A percentile compares a stretch with the other conserved stretches of the same genome.
Evolutionary conservation across 2,329 filamentous ascomycete genomes (phyloP).

Genomic region (Teratosphaeria zuluensis): DNA sequence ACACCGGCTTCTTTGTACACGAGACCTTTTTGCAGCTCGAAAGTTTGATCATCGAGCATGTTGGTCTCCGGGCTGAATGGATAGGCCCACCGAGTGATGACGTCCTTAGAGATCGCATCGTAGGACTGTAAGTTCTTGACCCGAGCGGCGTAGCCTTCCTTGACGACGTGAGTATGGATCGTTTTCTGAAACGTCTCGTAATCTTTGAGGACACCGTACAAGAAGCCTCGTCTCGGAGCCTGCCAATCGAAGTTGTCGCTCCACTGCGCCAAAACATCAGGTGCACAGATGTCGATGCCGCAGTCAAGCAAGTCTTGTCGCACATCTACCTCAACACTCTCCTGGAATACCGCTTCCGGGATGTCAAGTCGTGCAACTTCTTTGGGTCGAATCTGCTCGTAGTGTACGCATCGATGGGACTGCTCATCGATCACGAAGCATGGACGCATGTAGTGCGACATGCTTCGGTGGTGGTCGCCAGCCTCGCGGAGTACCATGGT

Average conservation of each 20-base stretch:
- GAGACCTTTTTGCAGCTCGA: conserved; percentile 58
- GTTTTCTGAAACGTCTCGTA: conserved; percentile 95
- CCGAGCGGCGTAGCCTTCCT: conserved; percentile 74
- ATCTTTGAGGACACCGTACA: conserved; percentile 89
- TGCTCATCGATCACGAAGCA: conserved; percentile 78
- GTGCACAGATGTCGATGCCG: conserved; percentile 93
- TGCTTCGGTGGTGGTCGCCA: conserved; percentile 65
- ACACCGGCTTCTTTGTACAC: conserved; percentile 74
- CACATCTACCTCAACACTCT: conserved; percentile 67
- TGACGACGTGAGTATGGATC: conserved; percentile 82
- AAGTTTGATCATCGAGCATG: conserved; percentile 65
- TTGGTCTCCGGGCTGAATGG: conserved; percentile 87
- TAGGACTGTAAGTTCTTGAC: conserved; percentile 82
- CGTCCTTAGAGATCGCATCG: conserved; percentile 76
- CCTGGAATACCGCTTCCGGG: conserved; percentile 68
- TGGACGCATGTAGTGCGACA: conserved; percentile 63
- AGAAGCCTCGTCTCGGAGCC: conserved; percentile 73
- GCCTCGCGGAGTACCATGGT: conserved; percentile 82
- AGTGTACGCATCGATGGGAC: conserved; percentile 77
- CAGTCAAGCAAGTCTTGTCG: conserved; percentile 85
- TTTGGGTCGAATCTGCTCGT: conserved; percentile 75
- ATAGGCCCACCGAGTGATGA: conserved; percentile 80
- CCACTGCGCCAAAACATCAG: conserved; percentile 89
- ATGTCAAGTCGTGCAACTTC: conserved; percentile 54
- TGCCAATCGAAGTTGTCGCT: conserved; percentile 98